Evolutionary conservation across 2,329 filamentous ascomycete species (phyloP), one percentile per base, ranked within the genome.

Genomic region (Hypoxylon sp.): DNA sequence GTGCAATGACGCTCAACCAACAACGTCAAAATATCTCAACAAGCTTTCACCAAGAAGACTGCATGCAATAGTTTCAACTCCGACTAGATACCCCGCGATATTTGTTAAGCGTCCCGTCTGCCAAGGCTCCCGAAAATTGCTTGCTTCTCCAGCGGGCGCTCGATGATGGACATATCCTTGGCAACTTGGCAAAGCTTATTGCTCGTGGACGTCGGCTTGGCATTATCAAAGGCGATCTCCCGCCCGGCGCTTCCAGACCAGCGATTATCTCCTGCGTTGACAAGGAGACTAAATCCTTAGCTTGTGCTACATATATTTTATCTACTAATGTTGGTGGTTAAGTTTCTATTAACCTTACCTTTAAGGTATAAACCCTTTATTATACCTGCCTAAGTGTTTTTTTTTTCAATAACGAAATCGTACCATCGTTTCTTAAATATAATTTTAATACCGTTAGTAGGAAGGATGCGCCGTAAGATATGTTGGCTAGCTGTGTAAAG

Each of bases 161-260:
- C 62, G 60, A 51, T 63, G 63, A 51, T 70, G 64, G 63, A 51
- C 60, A 65, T 65, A 53, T 41, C 62, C 71, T 73, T 65, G 66
- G 62, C 73, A 57, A 58, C 77, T 79, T 79, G 77, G 77, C 77
- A 77, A 79, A 79, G 77, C 77, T 79, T 79, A 70, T 78, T 75
- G 67, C 73, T 74, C 76, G 73, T 77, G 76, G 75, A 63, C 55
- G 34, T 56, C 63, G 51, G 25, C 72, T 76, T 75, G 73, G 74
- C 72, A 69, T 65, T 61, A 66, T 69, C 63, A 61, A 62, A 61
- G 56, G 49, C 52, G 49, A 60, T 56, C 59, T 72, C 63, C 70
- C 50, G 55, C 69, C 52, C 43, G 38, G n/a, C 55, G 51, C 46
- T 58, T 57, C 45, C 38, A 57, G 46, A 34, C 17, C 34, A 48